These are phyloP conservation scores for Jamesozyma rosinii DNA, from an alignment of 805 yeast genomes.

Conservation along the genomic window DNA sequence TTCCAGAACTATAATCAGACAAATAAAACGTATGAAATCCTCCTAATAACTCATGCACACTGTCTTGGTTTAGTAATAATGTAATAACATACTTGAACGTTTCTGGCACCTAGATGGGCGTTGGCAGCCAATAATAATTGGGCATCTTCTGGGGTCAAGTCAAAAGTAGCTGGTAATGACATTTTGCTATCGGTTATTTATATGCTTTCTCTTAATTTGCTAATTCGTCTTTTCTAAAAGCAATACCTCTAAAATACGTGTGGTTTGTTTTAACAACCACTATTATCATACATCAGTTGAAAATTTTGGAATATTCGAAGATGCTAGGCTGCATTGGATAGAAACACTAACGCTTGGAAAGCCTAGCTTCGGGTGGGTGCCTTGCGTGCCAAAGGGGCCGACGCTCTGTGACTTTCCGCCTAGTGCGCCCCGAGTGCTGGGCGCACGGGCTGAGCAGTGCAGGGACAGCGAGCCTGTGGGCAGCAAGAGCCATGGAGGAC, in stretches of 20 bases:
- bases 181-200: constrained; percentile 34
- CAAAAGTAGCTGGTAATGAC: constrained; percentile 83
- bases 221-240: not conserved
- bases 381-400: not conserved
- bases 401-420: not conserved
- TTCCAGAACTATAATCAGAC: not conserved
- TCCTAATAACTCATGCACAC: not conserved
- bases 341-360: not conserved
- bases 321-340: not conserved
- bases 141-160: constrained; percentile 95
- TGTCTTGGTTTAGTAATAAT: not conserved
- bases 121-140: constrained; percentile 98
- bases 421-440: not conserved
- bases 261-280: not conserved
- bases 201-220: constrained; percentile 21
- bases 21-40: not conserved
- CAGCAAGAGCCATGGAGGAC: too few relatives aligned
- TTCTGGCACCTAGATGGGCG: constrained; percentile 98
- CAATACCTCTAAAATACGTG: not conserved
- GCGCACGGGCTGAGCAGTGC: too few relatives aligned
- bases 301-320: not conserved
- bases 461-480: too few relatives aligned
- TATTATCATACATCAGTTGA: not conserved
- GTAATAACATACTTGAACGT: constrained; percentile 81
- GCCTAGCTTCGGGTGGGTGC: not conserved